phyloP scores from a whole-genome alignment of 2,329 filamentous ascomycete genomes.

The Stachybotrys echinatus region DNA sequence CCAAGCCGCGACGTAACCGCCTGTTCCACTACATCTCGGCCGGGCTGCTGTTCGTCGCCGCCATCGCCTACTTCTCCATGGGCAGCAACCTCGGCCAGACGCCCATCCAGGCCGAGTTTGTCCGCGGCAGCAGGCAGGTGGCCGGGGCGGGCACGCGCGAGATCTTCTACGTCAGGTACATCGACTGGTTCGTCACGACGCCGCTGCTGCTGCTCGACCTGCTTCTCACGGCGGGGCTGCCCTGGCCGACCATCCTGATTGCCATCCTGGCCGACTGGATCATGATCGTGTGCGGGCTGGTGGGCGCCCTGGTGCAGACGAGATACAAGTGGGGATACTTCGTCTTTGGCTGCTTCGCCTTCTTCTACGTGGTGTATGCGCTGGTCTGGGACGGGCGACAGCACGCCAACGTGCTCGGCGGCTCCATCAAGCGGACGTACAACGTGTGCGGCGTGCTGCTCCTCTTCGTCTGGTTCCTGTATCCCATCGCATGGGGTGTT shows the following conservation, averaged over 20 bases:
- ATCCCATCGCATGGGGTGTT: constrained; percentile 48
- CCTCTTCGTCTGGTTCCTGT: constrained; percentile 49
- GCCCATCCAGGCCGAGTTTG: constrained; percentile 48
- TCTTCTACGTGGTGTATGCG: constrained; percentile 36
- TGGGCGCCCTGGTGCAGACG: constrained; percentile 38
- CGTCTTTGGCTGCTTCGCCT: constrained; percentile 42
- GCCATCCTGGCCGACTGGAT: constrained; percentile 42
- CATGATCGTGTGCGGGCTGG: constrained; percentile 40
- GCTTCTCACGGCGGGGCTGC: constrained; percentile 52
- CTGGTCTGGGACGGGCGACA: constrained; percentile 33
- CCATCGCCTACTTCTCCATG: constrained; percentile 46
- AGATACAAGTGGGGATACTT: constrained; percentile 55
- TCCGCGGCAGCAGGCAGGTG: constrained; percentile 25
- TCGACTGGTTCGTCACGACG: constrained; percentile 54
- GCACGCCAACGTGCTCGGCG: constrained; percentile 50
- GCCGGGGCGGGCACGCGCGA: constrained; percentile 48
- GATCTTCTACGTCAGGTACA: constrained; percentile 50
- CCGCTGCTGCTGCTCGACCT: constrained; percentile 59
- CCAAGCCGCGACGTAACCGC: constrained; percentile 47
- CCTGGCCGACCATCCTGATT: constrained; percentile 47
- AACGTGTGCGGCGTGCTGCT: constrained; percentile 52
- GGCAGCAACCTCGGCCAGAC: constrained; percentile 45
- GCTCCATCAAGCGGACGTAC: constrained; percentile 48
- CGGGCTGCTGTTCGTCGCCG: constrained; percentile 41
- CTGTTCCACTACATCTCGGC: constrained; percentile 52